Percentiles rank a stretch among this genome's conserved stretches.
phyloP scores from a whole-genome alignment of 2,329 filamentous ascomycete species.

The Pyrenophora teres region DNA sequence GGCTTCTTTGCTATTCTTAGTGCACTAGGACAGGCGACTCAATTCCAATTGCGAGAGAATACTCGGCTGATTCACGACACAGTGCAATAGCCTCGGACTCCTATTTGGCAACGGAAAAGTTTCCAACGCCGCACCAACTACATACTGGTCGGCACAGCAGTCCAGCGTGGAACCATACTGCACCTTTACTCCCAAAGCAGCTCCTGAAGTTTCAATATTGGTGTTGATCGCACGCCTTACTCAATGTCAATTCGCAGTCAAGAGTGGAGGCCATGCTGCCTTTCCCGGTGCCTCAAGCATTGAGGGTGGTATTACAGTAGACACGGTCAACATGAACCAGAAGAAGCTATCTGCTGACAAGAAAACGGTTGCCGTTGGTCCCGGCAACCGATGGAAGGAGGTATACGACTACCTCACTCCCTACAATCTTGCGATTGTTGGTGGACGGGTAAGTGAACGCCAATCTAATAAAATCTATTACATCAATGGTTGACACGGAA shows the following conservation, averaged over 20 bases:
- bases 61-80: no score
- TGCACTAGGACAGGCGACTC: no score
- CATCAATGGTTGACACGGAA: not conserved
- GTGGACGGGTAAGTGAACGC: constrained; percentile 29
- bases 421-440: constrained; percentile 30
- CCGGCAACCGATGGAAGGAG: constrained; percentile 43
- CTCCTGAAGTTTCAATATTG: constrained; percentile 19
- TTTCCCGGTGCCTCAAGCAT: constrained; percentile 50
- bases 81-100: not conserved
- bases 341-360: constrained; percentile 33
- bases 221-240: constrained; percentile 23
- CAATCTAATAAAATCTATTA: not conserved
- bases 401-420: constrained; percentile 37
- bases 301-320: constrained; percentile 50
- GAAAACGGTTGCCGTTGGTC: constrained; percentile 32
- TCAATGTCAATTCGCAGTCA: constrained; percentile 49
- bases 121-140: constrained; percentile 7
- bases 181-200: constrained; percentile 18
- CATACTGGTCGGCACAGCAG: constrained; percentile 22
- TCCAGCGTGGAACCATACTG: constrained; percentile 15
- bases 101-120: constrained; percentile 21
- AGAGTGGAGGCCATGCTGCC: constrained; percentile 51
- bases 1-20: no score
- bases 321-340: constrained; percentile 41
- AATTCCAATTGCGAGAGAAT: no score